phyloP scores from a whole-genome alignment of 768 basidiomycete species.

The Russula emetica region DNA sequence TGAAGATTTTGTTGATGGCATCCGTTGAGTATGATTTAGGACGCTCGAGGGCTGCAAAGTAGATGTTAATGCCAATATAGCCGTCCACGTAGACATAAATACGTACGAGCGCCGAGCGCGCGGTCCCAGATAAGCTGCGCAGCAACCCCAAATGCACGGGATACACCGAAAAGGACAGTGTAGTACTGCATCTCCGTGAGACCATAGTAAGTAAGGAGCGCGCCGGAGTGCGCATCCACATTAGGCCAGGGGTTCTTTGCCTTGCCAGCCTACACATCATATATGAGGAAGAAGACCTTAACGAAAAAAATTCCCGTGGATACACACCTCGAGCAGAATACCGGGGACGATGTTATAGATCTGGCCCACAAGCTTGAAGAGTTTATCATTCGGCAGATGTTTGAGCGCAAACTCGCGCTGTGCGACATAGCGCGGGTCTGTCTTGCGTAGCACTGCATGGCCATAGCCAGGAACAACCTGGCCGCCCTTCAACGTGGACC shows the following conservation, averaged over 20 bases:
- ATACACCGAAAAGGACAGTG: constrained; percentile 95
- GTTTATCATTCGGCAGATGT: constrained; percentile 78
- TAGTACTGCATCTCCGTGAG: constrained; percentile 92
- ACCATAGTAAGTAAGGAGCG: constrained; percentile 80
- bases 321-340: constrained; percentile 75
- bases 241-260: constrained; percentile 96
- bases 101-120: constrained; percentile 84
- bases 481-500: constrained; percentile 88
- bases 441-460: constrained; percentile 83
- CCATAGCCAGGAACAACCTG: constrained; percentile 94
- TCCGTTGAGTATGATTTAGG: constrained; percentile 88
- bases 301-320: neutral
- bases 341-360: constrained; percentile 85
- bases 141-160: constrained; percentile 87
- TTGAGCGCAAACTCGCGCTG: constrained; percentile 87
- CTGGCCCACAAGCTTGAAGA: constrained; percentile 93
- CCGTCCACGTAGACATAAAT: neutral
- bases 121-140: constrained; percentile 92
- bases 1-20: constrained; percentile 77
- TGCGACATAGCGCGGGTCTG: constrained; percentile 88
- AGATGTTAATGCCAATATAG: neutral
- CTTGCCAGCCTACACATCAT: constrained; percentile 64
- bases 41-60: constrained; percentile 65
- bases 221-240: constrained; percentile 96
- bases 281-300: constrained; percentile 3